Evolutionary conservation across 2,329 filamentous ascomycete species (phyloP).

Genomic region (Fusarium chuoi): DNA sequence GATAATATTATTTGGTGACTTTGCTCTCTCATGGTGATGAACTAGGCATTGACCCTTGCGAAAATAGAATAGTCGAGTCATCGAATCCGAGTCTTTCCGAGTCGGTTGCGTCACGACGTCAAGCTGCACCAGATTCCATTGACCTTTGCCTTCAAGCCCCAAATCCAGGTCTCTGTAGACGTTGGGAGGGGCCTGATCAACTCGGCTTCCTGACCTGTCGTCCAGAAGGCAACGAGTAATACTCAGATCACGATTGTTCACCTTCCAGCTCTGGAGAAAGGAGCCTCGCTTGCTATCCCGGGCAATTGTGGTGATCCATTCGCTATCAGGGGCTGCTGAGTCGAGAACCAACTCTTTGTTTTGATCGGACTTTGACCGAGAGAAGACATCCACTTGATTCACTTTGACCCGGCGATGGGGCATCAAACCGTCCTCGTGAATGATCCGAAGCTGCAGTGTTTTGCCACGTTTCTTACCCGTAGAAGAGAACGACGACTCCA

Average conservation of each 20-base stretch:
- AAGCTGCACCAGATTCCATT: not conserved
- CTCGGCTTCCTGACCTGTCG: accelerated
- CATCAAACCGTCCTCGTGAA: not conserved
- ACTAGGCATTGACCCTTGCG: not conserved
- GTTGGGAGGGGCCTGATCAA: not conserved
- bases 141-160: not conserved
- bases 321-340: not conserved
- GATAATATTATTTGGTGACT: not conserved
- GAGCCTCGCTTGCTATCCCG: not conserved
- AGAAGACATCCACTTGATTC: not conserved
- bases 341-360: not conserved
- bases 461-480: not conserved
- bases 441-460: not conserved
- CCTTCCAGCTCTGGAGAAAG: not conserved
- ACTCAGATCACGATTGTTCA: not conserved
- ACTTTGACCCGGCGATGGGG: not conserved
- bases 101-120: not conserved
- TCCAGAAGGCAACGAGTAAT: not conserved
- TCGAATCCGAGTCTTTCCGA: not conserved
- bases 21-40: not conserved
- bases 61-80: not conserved
- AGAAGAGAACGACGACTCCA: not conserved
- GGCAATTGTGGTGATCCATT: not conserved
- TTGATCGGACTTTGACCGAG: not conserved
- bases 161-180: not conserved